Percentiles rank a stretch among this genome's conserved stretches.
Conservation (phyloP, 805 yeast species). For the Candida hungchunana region DNA sequence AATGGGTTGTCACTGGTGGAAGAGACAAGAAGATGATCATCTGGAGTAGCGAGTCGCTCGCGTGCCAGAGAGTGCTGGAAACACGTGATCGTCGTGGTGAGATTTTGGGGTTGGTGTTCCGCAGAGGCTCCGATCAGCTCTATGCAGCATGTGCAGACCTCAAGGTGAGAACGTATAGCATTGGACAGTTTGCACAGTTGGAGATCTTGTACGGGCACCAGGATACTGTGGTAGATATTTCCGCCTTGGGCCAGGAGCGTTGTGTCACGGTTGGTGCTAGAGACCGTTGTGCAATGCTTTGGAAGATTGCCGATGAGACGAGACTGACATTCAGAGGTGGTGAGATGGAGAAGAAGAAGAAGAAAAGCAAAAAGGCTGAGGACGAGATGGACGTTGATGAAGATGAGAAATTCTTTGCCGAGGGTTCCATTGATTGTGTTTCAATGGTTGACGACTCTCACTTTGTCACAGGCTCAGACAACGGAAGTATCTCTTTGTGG, state of each 20-base stretch:
- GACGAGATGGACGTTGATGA: slow-evolving; percentile 30
- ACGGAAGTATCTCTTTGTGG: slow-evolving; percentile 90
- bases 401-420: slow-evolving; percentile 47
- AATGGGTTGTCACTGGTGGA: slow-evolving; percentile 88
- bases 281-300: slow-evolving; percentile 90
- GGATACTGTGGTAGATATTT: slow-evolving; percentile 77
- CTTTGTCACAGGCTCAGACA: slow-evolving; percentile 93
- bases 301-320: slow-evolving; percentile 96
- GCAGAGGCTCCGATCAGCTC: slow-evolving; percentile 76
- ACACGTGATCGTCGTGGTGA: slow-evolving; percentile 68
- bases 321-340: slow-evolving; percentile 92
- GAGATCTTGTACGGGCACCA: slow-evolving; percentile 96
- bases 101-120: slow-evolving; percentile 69
- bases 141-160: slow-evolving; percentile 93
- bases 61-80: slow-evolving; percentile 73
- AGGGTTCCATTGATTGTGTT: slow-evolving; percentile 89
- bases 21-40: slow-evolving; percentile 73
- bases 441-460: slow-evolving; percentile 89
- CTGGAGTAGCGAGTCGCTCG: slow-evolving; percentile 78
- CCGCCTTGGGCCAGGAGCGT: slow-evolving; percentile 79
- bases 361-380: slow-evolving; percentile 29
- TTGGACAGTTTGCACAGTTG: slow-evolving; percentile 81
- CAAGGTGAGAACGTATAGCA: slow-evolving; percentile 80
- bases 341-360: slow-evolving; percentile 44
- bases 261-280: slow-evolving; percentile 96